Conservation (phyloP, 2,329 filamentous ascomycete genomes). For the Aureobasidium musti region DNA sequence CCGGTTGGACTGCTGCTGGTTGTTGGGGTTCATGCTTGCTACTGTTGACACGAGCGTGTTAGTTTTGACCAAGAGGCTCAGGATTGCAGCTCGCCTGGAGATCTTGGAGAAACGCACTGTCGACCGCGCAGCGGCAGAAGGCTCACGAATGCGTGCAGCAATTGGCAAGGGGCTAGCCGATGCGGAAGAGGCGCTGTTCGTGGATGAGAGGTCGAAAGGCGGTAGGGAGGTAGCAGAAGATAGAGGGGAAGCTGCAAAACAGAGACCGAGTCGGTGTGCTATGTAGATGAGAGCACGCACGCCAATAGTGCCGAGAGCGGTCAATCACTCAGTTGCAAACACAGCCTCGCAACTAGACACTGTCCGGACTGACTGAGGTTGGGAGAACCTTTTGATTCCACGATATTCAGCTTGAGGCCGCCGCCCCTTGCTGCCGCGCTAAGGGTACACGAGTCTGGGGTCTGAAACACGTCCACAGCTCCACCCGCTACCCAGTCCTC, state of each 20-base stretch:
- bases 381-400: not conserved
- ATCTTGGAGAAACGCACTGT: conserved; percentile 12
- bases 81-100: not conserved
- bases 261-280: conserved; percentile 22
- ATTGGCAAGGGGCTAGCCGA: not conserved
- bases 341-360: not conserved
- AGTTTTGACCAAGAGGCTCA: not conserved
- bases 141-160: not conserved
- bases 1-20: conserved; percentile 44
- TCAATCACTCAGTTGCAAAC: conserved; percentile 4
- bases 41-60: not conserved
- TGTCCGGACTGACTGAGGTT: not conserved
- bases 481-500: not conserved
- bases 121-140: conserved; percentile 18
- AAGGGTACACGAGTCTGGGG: not conserved
- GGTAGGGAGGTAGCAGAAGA: not conserved
- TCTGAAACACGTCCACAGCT: conserved; percentile 1
- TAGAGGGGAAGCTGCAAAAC: conserved; percentile 11
- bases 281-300: conserved; percentile 5
- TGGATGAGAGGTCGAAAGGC: not conserved
- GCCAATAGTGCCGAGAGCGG: conserved; percentile 6
- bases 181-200: not conserved
- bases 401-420: conserved; percentile 3
- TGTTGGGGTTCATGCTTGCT: conserved; percentile 27
- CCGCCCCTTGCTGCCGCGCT: conserved; percentile 18